Conservation (phyloP, 768 basidiomycete species). For the Terana coerulea region DNA sequence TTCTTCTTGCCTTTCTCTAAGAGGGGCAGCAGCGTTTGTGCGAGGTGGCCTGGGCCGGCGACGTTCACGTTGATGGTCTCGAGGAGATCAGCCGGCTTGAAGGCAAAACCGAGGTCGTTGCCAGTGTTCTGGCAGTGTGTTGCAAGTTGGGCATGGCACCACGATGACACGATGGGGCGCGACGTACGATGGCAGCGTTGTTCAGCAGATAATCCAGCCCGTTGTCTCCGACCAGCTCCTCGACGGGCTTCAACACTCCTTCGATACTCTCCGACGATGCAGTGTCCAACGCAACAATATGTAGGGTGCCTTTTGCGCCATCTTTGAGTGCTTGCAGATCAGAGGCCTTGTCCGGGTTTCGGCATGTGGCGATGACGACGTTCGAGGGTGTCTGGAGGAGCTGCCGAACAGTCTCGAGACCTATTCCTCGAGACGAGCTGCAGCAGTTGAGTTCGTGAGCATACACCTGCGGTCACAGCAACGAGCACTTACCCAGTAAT, state of each 20-base stretch:
- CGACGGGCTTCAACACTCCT: slow-evolving; percentile 21
- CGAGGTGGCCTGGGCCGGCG: slow-evolving; percentile 33
- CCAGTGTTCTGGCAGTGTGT: slow-evolving; percentile 22
- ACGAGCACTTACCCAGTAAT: slow-evolving; percentile 19
- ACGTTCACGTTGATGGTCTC: slow-evolving; percentile 29
- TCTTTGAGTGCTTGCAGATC: slow-evolving; percentile 20
- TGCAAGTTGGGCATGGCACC: no score
- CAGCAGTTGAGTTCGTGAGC: neutral
- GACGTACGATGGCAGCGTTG: slow-evolving; percentile 35
- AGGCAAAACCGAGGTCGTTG: slow-evolving; percentile 25
- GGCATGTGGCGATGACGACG: slow-evolving; percentile 29
- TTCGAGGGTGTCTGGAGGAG: slow-evolving; percentile 20
- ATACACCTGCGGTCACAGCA: neutral
- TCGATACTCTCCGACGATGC: slow-evolving; percentile 24
- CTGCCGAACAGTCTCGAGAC: slow-evolving; percentile 25
- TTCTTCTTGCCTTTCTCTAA: slow-evolving; percentile 30
- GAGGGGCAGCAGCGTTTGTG: slow-evolving; percentile 31
- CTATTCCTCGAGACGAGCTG: slow-evolving; percentile 30
- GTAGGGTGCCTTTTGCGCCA: slow-evolving; percentile 26
- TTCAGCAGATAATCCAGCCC: slow-evolving; percentile 39
- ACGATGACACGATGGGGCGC: neutral
- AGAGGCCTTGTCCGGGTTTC: slow-evolving; percentile 22
- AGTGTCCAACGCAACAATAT: slow-evolving; percentile 32
- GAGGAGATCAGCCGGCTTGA: slow-evolving; percentile 22
- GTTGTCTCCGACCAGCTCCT: slow-evolving; percentile 21